These are phyloP conservation scores for Fusarium sp. DNA, from an alignment of 2,329 filamentous ascomycete genomes.

Conservation along the genomic window DNA sequence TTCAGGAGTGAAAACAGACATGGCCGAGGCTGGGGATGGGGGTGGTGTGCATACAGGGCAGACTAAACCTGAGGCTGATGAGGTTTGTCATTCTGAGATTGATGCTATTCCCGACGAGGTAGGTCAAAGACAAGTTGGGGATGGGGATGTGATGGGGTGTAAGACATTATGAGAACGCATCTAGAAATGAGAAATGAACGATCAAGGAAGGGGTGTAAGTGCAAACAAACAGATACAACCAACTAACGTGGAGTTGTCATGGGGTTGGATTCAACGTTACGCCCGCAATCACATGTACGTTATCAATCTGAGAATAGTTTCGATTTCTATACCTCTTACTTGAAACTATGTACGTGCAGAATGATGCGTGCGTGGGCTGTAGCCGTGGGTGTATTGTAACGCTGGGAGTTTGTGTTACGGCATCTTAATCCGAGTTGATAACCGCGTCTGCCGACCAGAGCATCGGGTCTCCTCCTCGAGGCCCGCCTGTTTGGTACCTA, in stretches of 20 bases:
- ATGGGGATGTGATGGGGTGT: not conserved
- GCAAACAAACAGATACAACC: conserved; percentile 2
- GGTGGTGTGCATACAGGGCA: not conserved
- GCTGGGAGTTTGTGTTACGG: not conserved
- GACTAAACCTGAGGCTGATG: conserved; percentile 16
- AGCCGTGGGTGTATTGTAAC: conserved; percentile 7
- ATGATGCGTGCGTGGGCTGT: not conserved
- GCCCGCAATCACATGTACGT: conserved; percentile 23
- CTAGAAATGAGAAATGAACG: not conserved
- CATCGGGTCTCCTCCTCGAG: not conserved
- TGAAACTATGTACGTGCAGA: conserved; percentile 4
- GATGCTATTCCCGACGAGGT: conserved; percentile 31
- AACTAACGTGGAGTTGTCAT: conserved; percentile 12
- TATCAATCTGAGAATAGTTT: conserved; percentile 7
- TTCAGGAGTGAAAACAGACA: conserved; percentile 22
- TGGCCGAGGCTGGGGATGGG: conserved; percentile 12
- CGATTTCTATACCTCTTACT: conserved; percentile 11
- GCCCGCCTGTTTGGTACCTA: not conserved
- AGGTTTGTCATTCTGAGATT: conserved; percentile 19
- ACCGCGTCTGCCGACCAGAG: not conserved
- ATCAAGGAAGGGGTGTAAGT: conserved; percentile 23
- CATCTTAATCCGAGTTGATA: conserved; percentile 2
- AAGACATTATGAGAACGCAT: conserved; percentile 1
- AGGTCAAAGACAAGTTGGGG: conserved; percentile 9
- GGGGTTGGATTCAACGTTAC: not conserved